phyloP scores from a whole-genome alignment of 192 early-diverging fungal species.

The Coemansia sp. region DNA sequence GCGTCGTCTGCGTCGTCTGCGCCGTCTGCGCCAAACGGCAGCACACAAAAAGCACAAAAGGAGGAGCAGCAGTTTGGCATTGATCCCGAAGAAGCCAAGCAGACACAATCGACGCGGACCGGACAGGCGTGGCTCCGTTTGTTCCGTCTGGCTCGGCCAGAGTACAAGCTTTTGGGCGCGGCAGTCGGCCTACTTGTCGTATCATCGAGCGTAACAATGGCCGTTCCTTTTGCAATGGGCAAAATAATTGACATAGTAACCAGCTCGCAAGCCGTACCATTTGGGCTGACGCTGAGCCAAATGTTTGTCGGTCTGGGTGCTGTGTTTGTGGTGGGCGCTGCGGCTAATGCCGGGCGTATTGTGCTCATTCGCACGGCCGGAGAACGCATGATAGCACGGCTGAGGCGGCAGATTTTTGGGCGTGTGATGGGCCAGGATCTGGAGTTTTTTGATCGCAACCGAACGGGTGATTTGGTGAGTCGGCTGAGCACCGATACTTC shows the following conservation, averaged over 20 bases:
- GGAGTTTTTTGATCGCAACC: slow-evolving; percentile 63
- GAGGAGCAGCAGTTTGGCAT: slow-evolving; percentile 10
- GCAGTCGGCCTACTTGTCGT: slow-evolving; percentile 61
- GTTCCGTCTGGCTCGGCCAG: slow-evolving; percentile 44
- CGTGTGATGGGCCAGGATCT: slow-evolving; percentile 63
- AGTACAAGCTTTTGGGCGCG: slow-evolving; percentile 47
- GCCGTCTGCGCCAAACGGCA: slow-evolving; percentile 7
- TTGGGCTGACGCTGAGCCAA: slow-evolving; percentile 57
- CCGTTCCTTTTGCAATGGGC: slow-evolving; percentile 67
- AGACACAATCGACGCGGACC: slow-evolving; percentile 19
- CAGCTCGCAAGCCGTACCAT: slow-evolving; percentile 40
- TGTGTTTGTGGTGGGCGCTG: slow-evolving; percentile 58
- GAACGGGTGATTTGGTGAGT: slow-evolving; percentile 74
- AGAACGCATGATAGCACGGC: slow-evolving; percentile 58
- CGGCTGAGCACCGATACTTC: slow-evolving; percentile 76
- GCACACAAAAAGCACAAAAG: background rate
- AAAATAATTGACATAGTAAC: slow-evolving; percentile 69
- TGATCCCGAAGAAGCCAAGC: slow-evolving; percentile 30
- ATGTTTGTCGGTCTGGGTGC: slow-evolving; percentile 55
- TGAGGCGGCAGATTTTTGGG: slow-evolving; percentile 55
- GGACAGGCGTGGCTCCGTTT: slow-evolving; percentile 49
- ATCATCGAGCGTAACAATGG: slow-evolving; percentile 65
- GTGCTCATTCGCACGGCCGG: slow-evolving; percentile 61
- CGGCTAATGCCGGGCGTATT: slow-evolving; percentile 59
- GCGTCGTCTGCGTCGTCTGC: slow-evolving; percentile 13